Conservation (phyloP, 2,329 filamentous ascomycete genomes). For the Fusarium protoensiforme region DNA sequence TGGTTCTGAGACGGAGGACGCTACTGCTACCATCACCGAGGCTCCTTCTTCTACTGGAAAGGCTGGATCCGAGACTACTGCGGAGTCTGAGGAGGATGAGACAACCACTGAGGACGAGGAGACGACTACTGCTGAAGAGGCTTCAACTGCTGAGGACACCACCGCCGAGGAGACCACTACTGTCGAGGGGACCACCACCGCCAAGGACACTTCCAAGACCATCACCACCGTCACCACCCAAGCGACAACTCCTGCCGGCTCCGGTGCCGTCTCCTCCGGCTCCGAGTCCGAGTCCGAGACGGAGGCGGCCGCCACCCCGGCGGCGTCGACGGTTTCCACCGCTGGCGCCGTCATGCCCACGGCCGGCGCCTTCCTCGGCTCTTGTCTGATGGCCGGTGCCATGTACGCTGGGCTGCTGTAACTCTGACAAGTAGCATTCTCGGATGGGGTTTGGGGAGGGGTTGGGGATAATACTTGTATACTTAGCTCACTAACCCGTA, state of each 20-base stretch:
- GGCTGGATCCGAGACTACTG: slow-evolving; percentile 1
- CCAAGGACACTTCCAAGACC: slow-evolving; percentile 19
- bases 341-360: slow-evolving; percentile 40
- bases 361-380: slow-evolving; percentile 39
- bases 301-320: slow-evolving; percentile 27
- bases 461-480: neutral
- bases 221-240: slow-evolving; percentile 19
- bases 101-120: slow-evolving; percentile 7
- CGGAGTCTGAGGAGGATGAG: slow-evolving; percentile 3
- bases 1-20: neutral
- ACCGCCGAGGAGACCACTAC: slow-evolving; percentile 8
- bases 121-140: neutral
- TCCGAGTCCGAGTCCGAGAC: slow-evolving; percentile 33
- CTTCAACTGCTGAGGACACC: neutral
- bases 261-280: slow-evolving; percentile 21
- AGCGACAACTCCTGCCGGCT: slow-evolving; percentile 16
- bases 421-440: neutral
- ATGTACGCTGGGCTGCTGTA: slow-evolving; percentile 44
- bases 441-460: neutral
- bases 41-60: slow-evolving; percentile 27
- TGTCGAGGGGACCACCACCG: neutral
- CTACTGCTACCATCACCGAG: slow-evolving; percentile 30
- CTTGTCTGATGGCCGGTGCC: slow-evolving; percentile 41
- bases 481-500: slow-evolving; percentile 7
- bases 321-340: slow-evolving; percentile 30